Percentiles rank a stretch among this genome's conserved stretches.
These are phyloP conservation scores for Jatropha podagrica DNA, from an alignment of 441 rosid genomes.

Conservation along the genomic window DNA sequence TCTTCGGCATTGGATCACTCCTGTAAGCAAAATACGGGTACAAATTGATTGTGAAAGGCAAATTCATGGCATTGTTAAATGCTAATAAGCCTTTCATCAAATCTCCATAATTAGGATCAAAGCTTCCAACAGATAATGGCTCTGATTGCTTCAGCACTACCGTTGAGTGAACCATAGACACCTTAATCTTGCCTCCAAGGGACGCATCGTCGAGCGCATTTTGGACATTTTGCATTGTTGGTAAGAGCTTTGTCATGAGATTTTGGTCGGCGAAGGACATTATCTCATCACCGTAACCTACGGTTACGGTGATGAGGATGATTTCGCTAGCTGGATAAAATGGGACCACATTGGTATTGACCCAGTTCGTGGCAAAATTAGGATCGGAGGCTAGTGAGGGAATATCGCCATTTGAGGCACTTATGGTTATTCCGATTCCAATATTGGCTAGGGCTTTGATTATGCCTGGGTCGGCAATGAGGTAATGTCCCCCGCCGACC, in stretches of 20 bases:
- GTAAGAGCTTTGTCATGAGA: constrained; percentile 59
- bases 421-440: constrained; percentile 69
- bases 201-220: constrained; percentile 58
- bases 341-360: constrained; percentile 57
- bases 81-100: too few relatives aligned
- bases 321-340: constrained; percentile 82
- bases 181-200: constrained; percentile 69
- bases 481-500: too few relatives aligned
- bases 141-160: constrained; percentile 35
- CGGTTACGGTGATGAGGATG: constrained; percentile 64
- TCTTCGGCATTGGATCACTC: constrained; percentile 72
- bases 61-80: constrained; percentile 64
- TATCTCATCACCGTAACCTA: constrained; percentile 86
- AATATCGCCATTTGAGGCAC: constrained; percentile 61
- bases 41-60: constrained; percentile 80
- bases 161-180: constrained; percentile 85
- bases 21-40: constrained; percentile 85
- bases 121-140: constrained; percentile 31
- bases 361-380: constrained; percentile 61
- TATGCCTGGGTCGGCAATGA: constrained; percentile 53
- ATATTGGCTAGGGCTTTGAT: constrained; percentile 80
- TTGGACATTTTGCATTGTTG: constrained; percentile 76
- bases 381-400: constrained; percentile 75
- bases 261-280: constrained; percentile 45
- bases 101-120: constrained; percentile 41